Percentiles rank a stretch among this genome's conserved stretches.
Conservation (phyloP, 2,329 filamentous ascomycete species). For the Triangularia setosa region DNA sequence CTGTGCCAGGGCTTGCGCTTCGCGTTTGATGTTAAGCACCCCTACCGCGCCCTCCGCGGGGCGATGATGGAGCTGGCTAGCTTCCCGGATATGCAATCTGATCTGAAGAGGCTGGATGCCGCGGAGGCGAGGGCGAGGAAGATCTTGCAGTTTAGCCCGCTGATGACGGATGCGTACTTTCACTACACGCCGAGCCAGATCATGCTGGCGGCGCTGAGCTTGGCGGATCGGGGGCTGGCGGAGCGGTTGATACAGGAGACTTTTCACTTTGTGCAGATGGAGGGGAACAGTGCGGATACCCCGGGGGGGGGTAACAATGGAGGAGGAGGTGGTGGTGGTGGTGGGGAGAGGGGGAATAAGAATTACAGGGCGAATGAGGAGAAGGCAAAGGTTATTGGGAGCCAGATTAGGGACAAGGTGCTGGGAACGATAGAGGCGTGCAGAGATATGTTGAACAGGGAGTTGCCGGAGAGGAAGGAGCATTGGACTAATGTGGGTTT, state of each 20-base stretch:
- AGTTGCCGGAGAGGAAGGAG: constrained; percentile 52
- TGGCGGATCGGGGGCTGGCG: constrained; percentile 66
- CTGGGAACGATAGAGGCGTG: constrained; percentile 48
- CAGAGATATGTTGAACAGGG: constrained; percentile 51
- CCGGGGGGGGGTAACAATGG: constrained; percentile 16
- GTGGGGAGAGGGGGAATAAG: constrained; percentile 18
- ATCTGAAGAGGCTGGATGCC: constrained; percentile 41
- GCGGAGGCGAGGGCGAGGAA: constrained; percentile 72
- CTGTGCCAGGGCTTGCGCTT: constrained; percentile 90
- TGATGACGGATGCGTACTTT: constrained; percentile 95
- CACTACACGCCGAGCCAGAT: constrained; percentile 94
- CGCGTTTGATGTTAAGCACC: constrained; percentile 88
- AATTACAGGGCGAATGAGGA: constrained; percentile 20
- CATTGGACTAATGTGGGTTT: constrained; percentile 50
- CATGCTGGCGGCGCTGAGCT: constrained; percentile 74
- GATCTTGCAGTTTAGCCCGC: constrained; percentile 71
- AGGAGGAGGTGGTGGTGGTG: neutral
- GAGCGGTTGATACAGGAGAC: constrained; percentile 45
- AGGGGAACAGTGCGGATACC: constrained; percentile 26
- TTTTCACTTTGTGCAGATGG: constrained; percentile 33
- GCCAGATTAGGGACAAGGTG: constrained; percentile 44
- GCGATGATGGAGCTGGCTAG: constrained; percentile 77
- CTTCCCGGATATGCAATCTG: constrained; percentile 57
- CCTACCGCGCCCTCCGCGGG: constrained; percentile 82
- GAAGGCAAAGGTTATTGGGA: constrained; percentile 27